A percentile compares a stretch with the other conserved stretches of the same genome.
phyloP scores from a whole-genome alignment of 2,329 filamentous ascomycete species.

The Neoarthrinium moseri region DNA sequence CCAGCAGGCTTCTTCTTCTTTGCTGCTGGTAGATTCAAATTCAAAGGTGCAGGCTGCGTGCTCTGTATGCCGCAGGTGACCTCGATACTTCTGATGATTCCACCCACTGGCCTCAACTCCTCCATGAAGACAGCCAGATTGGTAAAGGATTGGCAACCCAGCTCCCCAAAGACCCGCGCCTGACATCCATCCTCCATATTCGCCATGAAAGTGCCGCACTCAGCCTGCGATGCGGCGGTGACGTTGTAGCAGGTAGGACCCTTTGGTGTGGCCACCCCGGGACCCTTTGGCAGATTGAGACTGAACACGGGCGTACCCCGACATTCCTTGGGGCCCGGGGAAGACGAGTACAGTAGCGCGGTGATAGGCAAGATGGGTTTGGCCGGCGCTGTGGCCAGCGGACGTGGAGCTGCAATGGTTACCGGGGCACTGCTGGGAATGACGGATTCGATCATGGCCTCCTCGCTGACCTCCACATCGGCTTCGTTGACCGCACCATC shows the following conservation, averaged over 20 bases:
- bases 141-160: slow-evolving; percentile 28
- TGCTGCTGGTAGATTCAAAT: slow-evolving; percentile 11
- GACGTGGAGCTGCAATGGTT: slow-evolving; percentile 31
- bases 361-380: slow-evolving; percentile 43
- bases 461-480: slow-evolving; percentile 15
- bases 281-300: slow-evolving; percentile 25
- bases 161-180: slow-evolving; percentile 34
- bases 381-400: slow-evolving; percentile 29
- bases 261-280: slow-evolving; percentile 12
- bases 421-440: slow-evolving; percentile 12
- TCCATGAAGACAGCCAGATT: slow-evolving; percentile 36
- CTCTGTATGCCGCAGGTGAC: slow-evolving; percentile 31
- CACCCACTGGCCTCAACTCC: slow-evolving; percentile 30
- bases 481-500: slow-evolving; percentile 13
- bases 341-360: slow-evolving; percentile 40
- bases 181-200: slow-evolving; percentile 36
- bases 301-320: slow-evolving; percentile 28
- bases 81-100: slow-evolving; percentile 32
- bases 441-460: slow-evolving; percentile 18
- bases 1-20: neutral
- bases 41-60: slow-evolving; percentile 22
- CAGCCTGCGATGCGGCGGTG: slow-evolving; percentile 21
- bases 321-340: slow-evolving; percentile 33
- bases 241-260: slow-evolving; percentile 33
- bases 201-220: slow-evolving; percentile 33